A percentile compares a stretch with the other conserved stretches of the same genome.
phyloP scores from a whole-genome alignment of 2,329 filamentous ascomycete species.

The Lecanicillium sp. region DNA sequence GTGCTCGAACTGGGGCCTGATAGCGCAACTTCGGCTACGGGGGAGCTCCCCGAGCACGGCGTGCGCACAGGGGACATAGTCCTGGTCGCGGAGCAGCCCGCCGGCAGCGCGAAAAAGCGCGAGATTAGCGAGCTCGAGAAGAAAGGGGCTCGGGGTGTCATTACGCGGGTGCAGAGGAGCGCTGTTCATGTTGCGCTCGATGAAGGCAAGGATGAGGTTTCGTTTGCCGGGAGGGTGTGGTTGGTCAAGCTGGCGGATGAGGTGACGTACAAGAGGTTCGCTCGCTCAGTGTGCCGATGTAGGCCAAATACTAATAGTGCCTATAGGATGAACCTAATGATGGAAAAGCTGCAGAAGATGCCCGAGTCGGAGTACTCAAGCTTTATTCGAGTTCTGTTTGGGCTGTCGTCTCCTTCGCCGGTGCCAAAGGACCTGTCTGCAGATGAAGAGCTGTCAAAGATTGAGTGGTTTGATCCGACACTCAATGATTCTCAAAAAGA shows the following conservation, averaged over 20 bases:
- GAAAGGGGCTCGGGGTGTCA: conserved; percentile 62
- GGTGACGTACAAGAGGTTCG: conserved; percentile 53
- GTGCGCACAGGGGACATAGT: conserved; percentile 73
- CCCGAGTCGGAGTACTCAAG: conserved; percentile 47
- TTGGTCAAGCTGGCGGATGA: conserved; percentile 61
- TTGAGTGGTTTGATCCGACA: conserved; percentile 54
- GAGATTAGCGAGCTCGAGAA: conserved; percentile 65
- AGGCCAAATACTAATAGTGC: neutral
- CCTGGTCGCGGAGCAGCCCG: conserved; percentile 65
- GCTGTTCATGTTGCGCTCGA: conserved; percentile 62
- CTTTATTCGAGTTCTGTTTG: conserved; percentile 57
- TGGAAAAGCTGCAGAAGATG: conserved; percentile 54
- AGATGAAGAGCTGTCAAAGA: conserved; percentile 35
- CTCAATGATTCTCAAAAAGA: conserved; percentile 62
- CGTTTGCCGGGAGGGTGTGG: conserved; percentile 47
- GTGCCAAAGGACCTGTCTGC: conserved; percentile 32
- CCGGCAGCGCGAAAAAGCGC: conserved; percentile 63
- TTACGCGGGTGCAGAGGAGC: conserved; percentile 53
- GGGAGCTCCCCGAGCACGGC: conserved; percentile 65
- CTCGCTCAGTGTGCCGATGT: neutral
- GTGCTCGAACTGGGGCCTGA: conserved; percentile 76
- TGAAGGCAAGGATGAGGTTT: conserved; percentile 46
- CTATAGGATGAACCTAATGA: conserved; percentile 53
- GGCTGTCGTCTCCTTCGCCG: conserved; percentile 44
- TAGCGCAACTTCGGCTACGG: conserved; percentile 48